Evolutionary conservation across 352 stramenopile genomes (phyloP), one percentile per base, ranked within the genome.

Genomic region (Pythium angustatum): DNA sequence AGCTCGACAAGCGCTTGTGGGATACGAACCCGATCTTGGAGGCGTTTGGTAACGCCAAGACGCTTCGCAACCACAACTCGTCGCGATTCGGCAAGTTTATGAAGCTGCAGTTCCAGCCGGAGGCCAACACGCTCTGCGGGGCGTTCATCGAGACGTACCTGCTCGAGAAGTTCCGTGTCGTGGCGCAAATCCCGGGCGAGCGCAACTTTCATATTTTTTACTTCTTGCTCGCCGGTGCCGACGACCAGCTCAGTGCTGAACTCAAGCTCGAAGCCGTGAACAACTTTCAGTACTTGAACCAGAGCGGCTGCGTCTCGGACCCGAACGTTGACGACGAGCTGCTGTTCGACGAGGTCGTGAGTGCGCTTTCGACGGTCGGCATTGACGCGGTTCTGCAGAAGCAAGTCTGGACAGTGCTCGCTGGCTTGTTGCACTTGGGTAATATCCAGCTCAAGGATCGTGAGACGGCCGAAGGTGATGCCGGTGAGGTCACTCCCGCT

Each of bases 11-110:
- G 71, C 80, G 87, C 10, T 73, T 96, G 2, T 92, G 80, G 83
- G 87, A 96, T 57, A 93, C 85, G 34, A 96, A 96, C 73, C 87
- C 88, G 48, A 94, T 96, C 48, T 75, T 98, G 4, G 96, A 99
- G 71, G 92, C 93, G n/a, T 98, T 98, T 73, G 96, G 96, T 28
- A 99, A 99, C 65, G 94, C 94, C 62, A 96, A 97, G 71, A 99
- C 96, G 15, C 62, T 98, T 28, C 83, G 93, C 30, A 99, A 98
- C 77, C 85, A 95, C 84, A 98, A 98, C 78, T 98, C 89, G 26
- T 97, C 85, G 63, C 91, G 95, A 34, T 98, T 98, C 63, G 94
- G 95, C 28, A 98, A 98, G 76, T 97, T 94, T 51, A 95, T 94
- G 85, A 94, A 95, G 79, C 75, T 96, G 40, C 84, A 96, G 73